Evolutionary conservation across 306 rosid species (phyloP), one percentile per base, ranked within the genome.

Genomic region (Lotus japonicus): DNA sequence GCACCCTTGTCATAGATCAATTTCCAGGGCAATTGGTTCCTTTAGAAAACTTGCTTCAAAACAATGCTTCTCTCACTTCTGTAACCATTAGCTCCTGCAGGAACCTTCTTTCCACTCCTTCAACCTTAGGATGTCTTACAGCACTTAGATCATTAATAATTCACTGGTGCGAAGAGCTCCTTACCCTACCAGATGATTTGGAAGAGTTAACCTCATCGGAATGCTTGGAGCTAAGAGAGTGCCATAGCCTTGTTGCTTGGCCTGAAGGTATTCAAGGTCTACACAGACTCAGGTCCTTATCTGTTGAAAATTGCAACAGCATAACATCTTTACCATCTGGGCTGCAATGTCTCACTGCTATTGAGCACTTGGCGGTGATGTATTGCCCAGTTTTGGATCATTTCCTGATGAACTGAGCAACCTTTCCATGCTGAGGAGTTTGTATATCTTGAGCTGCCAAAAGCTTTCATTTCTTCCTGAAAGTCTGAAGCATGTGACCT

Each of bases 361-460:
- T 78, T n/a, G 74, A 72, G 62, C 73, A 66, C 35, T 26, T 66
- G 19, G 49, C 78, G 1, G 35, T 78, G 5, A 78, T 78, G 78
- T 66, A 4, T 13, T 77, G 72, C 28, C 73, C 59, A 5, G 36
- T 51, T 17, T 35, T 72, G 41, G 28, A 5, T 44, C 31, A 41
- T 18, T 53, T 17, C 78, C 78, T 1, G 33, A 9, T 21, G 58
- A 43, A 33, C 51, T 68, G 10, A 54, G 6, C 2, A 13, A 53
- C 14, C 78, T 72, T 21, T 52, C 36, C 13, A 5, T 46, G 11
- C 78, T 78, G 3, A 51, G 35, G 60, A 78, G 74, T 61, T 21
- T 72, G 61, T n/a, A n/a, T 7, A 66, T 78, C 56, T 1, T 72
- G 15, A 17, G 13, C 11, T 78, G 78, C 60, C 39, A 54, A 11